Evolutionary conservation across 2,329 filamentous ascomycete genomes (phyloP), one percentile per base, ranked within the genome.

Genomic region (Colletotrichum coccodes): DNA sequence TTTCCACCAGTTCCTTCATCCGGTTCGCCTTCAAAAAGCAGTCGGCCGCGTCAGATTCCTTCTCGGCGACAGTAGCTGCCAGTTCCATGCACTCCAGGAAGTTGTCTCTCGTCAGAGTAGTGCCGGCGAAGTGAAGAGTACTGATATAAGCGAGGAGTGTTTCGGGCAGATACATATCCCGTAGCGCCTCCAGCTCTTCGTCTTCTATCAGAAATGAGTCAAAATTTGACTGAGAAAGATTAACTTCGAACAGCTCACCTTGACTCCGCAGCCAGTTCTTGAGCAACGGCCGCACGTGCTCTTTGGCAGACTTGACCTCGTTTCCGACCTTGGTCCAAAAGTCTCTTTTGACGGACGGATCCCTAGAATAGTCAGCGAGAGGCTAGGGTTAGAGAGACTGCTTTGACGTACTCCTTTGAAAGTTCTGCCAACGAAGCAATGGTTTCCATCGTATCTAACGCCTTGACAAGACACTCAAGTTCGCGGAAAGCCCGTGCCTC

Each of bases 61-160:
- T 89, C 64, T 92, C 90, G 2, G 95, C 94, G 58, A 97, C 87
- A 2, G 90, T 78, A 1, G 91, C 90, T 1, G 94, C 91, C 18
- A 99, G 84, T 68, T 97, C 93, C 92, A 99, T 95, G 74, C 91
- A 93, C 76, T 95, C 91, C 30, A 96, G 86, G 21, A 97, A 85
- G 72, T 92, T 88, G 67, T 95, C 93, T 49, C 94, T 90, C 52
- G 90, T 91, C 49, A 97, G 83, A 56, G 89, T 86, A 53, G 90
- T 90, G 4, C 94, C 94, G 0, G 92, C 92, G 75, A 92, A 92
- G 77, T 97, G 92, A 57, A 98, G 83, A 1, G 92, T 91, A 74
- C 89, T 91, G 76, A 96, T 89, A 78, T 96, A 98, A 3, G 92
- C 93, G 57, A 99, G 86, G 47, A 97, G 85, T 21, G 93, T 88